Evolutionary conservation across 441 rosid species (phyloP).

Genomic region (Arabidopsis lyrata): DNA sequence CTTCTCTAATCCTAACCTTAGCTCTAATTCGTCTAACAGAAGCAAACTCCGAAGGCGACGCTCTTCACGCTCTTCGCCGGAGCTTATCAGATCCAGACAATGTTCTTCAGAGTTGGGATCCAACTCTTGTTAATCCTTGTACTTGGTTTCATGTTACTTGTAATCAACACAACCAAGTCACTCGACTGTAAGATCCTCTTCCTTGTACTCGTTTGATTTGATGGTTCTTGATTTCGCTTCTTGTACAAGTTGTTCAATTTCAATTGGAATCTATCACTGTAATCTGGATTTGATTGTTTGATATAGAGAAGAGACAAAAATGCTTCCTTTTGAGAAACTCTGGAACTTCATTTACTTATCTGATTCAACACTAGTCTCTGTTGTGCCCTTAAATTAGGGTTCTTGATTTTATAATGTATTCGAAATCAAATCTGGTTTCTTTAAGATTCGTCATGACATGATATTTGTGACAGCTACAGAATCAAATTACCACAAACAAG

Average conservation of each 20-base stretch:
- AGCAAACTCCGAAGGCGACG: slow-evolving; percentile 77
- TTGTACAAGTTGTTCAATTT: background rate
- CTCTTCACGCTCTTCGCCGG: slow-evolving; percentile 65
- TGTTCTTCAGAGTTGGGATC: slow-evolving; percentile 83
- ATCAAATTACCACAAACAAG: too few relatives aligned
- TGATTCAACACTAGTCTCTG: background rate
- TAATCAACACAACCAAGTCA: slow-evolving; percentile 62
- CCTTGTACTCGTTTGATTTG: background rate
- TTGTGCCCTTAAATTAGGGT: background rate
- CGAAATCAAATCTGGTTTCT: background rate
- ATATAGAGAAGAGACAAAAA: background rate
- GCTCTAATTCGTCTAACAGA: slow-evolving; percentile 29
- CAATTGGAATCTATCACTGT: background rate
- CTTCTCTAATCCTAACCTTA: slow-evolving; percentile 34
- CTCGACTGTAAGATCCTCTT: slow-evolving; percentile 59
- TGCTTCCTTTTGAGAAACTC: too few relatives aligned
- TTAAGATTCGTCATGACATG: background rate
- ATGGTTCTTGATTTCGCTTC: background rate
- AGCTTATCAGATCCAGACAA: slow-evolving; percentile 69
- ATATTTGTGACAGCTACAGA: background rate
- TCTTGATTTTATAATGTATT: background rate
- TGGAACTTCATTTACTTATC: too few relatives aligned
- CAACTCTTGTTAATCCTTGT: slow-evolving; percentile 81
- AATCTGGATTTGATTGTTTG: background rate
- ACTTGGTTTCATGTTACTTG: slow-evolving; percentile 88